Conservation (phyloP, 2,329 filamentous ascomycete genomes). For the Aureobasidium pullulans region DNA sequence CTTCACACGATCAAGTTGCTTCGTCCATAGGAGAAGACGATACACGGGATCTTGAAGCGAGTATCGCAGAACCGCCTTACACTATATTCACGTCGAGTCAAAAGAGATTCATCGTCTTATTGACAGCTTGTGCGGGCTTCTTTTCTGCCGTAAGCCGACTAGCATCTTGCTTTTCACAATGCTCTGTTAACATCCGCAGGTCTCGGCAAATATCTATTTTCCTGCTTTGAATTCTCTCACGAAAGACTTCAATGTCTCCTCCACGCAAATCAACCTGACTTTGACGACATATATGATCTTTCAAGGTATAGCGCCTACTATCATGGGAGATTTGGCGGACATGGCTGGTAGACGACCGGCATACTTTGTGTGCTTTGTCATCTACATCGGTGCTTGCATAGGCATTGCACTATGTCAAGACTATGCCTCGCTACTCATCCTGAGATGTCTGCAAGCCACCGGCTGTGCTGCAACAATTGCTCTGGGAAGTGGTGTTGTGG, state of each 20-base stretch:
- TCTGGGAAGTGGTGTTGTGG: slow-evolving; percentile 27
- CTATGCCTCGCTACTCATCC: slow-evolving; percentile 30
- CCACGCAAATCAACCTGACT: slow-evolving; percentile 16
- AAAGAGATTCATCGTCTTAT: slow-evolving; percentile 43
- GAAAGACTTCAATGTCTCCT: slow-evolving; percentile 15
- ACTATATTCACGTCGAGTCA: slow-evolving; percentile 32
- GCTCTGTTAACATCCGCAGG: not conserved
- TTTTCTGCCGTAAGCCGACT: slow-evolving; percentile 41
- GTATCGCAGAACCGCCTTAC: slow-evolving; percentile 20
- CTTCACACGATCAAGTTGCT: not conserved
- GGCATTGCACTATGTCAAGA: slow-evolving; percentile 33
- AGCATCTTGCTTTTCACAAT: not conserved
- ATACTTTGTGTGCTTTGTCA: slow-evolving; percentile 40
- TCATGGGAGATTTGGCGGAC: slow-evolving; percentile 46
- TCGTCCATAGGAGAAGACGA: not conserved
- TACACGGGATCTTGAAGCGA: slow-evolving; percentile 18
- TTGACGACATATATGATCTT: slow-evolving; percentile 23
- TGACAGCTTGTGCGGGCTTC: slow-evolving; percentile 43
- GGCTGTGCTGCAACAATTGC: slow-evolving; percentile 36
- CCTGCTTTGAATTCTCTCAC: slow-evolving; percentile 17
- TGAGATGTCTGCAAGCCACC: slow-evolving; percentile 34
- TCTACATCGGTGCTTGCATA: slow-evolving; percentile 37
- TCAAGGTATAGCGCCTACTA: slow-evolving; percentile 47
- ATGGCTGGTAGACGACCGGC: slow-evolving; percentile 44
- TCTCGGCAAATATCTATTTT: slow-evolving; percentile 43